Percentiles rank a stretch among this genome's conserved stretches.
These are phyloP conservation scores for Aegilops speltoides DNA, from an alignment of 176 grass and related monocot genomes.

Conservation along the genomic window DNA sequence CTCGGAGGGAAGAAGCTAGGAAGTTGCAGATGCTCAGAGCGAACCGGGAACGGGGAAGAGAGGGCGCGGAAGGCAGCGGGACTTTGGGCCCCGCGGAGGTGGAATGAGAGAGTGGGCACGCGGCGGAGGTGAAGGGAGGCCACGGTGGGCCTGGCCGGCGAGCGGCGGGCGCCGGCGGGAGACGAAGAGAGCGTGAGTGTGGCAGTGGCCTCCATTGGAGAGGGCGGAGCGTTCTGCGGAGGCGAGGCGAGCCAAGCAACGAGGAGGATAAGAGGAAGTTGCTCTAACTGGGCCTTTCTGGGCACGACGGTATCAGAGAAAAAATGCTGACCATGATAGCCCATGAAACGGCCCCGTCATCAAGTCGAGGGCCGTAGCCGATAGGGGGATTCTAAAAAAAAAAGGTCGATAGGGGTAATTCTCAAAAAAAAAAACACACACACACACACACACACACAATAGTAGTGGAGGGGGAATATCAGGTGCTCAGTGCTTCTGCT, in stretches of 20 bases:
- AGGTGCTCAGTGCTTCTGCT: no score
- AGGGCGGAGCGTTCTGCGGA: constrained; percentile 26
- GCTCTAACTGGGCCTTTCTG: background rate
- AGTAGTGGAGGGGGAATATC: no score
- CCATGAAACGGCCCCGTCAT: background rate
- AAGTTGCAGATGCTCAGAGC: background rate
- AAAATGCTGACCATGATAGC: background rate
- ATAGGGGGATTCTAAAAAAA: no score
- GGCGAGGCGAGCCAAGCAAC: constrained; percentile 33
- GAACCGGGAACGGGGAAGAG: constrained; percentile 2
- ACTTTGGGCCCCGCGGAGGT: constrained; percentile 1
- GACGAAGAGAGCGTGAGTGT: constrained; percentile 34
- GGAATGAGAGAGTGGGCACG: background rate
- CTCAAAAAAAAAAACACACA: no score
- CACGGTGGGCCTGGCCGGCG: background rate
- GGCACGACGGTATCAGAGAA: background rate
- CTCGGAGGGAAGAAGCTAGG: background rate
- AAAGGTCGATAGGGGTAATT: no score
- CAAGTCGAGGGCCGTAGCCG: no score
- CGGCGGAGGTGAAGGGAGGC: background rate
- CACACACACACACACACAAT: no score
- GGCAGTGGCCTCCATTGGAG: constrained; percentile 33
- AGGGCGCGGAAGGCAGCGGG: background rate
- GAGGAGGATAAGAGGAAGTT: constrained; percentile 31
- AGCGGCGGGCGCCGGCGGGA: constrained; percentile 19